These are phyloP conservation scores for Globisporangium sylvaticum DNA, from an alignment of 352 stramenopile genomes.

Conservation along the genomic window DNA sequence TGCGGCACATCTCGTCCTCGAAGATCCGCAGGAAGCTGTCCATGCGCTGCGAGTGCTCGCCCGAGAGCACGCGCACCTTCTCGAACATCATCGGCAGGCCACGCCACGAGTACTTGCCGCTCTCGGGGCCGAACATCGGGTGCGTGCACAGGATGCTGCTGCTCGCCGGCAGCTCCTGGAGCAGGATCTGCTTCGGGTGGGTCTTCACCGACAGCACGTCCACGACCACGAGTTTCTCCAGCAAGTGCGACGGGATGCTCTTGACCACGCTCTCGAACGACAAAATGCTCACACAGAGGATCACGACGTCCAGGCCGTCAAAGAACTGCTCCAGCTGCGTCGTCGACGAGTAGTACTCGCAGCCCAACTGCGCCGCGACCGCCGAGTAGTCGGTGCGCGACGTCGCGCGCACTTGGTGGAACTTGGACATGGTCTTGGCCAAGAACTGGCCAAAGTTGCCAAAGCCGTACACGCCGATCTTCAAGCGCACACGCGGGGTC, in stretches of 20 bases:
- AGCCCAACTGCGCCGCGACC: slow-evolving; percentile 47
- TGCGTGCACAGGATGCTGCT: slow-evolving; percentile 96
- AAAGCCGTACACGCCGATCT: slow-evolving; percentile 96
- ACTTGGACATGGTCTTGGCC: slow-evolving; percentile 92
- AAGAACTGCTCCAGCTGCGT: slow-evolving; percentile 90
- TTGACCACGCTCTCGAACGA: slow-evolving; percentile 71
- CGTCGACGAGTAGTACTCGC: slow-evolving; percentile 49
- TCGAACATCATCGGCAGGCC: slow-evolving; percentile 96
- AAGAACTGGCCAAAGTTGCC: slow-evolving; percentile 98
- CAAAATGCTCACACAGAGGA: slow-evolving; percentile 86
- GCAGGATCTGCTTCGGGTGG: slow-evolving; percentile 92
- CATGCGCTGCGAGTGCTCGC: slow-evolving; percentile 63
- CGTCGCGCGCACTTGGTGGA: slow-evolving; percentile 83
- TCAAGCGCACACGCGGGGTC: slow-evolving; percentile 57
- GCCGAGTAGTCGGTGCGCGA: slow-evolving; percentile 86
- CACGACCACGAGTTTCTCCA: slow-evolving; percentile 91
- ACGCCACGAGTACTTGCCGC: slow-evolving; percentile 93
- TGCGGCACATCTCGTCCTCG: slow-evolving; percentile 94
- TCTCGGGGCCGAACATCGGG: slow-evolving; percentile 98
- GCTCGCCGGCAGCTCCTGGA: slow-evolving; percentile 85
- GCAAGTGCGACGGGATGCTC: slow-evolving; percentile 56
- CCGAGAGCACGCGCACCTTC: slow-evolving; percentile 76
- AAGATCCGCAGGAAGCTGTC: slow-evolving; percentile 94
- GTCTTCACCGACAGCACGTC: slow-evolving; percentile 99
- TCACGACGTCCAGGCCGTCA: slow-evolving; percentile 90